Base-by-base conservation (phyloP, 495 filamentous ascomycete genomes). In the Penicillium steckii region DNA sequence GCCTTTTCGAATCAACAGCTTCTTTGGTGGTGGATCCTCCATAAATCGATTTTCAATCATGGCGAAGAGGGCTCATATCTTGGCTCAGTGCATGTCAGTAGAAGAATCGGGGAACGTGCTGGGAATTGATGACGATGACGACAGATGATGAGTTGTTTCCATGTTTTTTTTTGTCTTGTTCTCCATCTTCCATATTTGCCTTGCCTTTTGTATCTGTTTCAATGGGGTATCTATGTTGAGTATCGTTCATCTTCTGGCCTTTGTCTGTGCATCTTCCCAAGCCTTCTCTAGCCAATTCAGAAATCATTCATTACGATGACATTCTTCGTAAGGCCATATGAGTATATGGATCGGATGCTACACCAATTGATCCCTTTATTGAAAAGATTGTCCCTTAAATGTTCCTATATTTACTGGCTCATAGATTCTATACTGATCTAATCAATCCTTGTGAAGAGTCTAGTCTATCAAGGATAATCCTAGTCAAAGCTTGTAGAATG, bases 71-170 rank as follows among this genome's bases (percentile, higher is more conserved):
- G 10, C 40, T 50, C 23, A 22, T 40, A 27, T 21, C 26, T 35
- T 8, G 18, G 18, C 48, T 43, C 23, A 15, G 13, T 42, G 29
- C 33, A 48, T 37, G 29, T 48, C 8, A 8, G 43, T 24, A 18
- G 18, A 24, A 29, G 17, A 41, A 33, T 41, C 27, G 25, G 44
- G 46, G 25, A 24, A 27, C 29, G 22, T 19, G 46, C 46, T 46
- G 50, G 49, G 47, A 46, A 43, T 48, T 51, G 49, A 59, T 46
- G 56, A 59, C 27, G 29, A 55, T 41, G 38, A 41, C 38, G 38
- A 41, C 52, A 52, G 50, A 50, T 46, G 42, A 54, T 56, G 44
- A 48, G 52, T 53, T 62, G 52, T 52, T 15, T 53, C 27, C 27
- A 23, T 41, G 25, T 38, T 51, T 41, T 55, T 13, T 45, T 44